Evolutionary conservation across 306 rosid genomes (phyloP), one percentile per base, ranked within the genome.

Genomic region (Cucumis cinereus): DNA sequence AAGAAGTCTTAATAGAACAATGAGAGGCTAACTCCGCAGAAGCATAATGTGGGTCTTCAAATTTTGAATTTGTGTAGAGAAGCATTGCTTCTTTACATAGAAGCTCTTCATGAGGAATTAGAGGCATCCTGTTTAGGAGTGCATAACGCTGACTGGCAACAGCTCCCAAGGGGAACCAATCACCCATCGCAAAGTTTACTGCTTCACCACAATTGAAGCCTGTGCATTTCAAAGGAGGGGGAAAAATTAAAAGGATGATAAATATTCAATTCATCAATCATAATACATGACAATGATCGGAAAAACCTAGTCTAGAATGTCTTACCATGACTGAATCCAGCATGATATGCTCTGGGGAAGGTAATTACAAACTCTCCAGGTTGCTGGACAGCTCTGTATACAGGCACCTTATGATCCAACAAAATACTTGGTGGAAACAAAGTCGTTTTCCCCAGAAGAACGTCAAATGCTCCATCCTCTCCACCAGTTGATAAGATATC

Each of bases 171-270:
- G 93, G 97, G 81, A 95, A 95, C 99, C 99, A 95, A 87, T 95
- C 96, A 50, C 96, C 98, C 83, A 89, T 86, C 28, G 99, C 98
- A 85, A 95, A 95, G 87, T 95, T 95, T 84, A 95, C 98, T 15
- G 99, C 99, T 82, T 95, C 99, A 35, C 99, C 99, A 76, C 98
- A 92, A 82, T 95, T 95, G 80, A 95, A 95, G 79, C 99, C 99
- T 95, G 81, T 28, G 85, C 70, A 79, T 76, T 50, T 71, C 78
- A 60, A 11, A 7, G 22, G 38, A 82, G 14, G 8, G 30, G 38
- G 6, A 35, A 47, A 47, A 73, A 68, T 47, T 73, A 41, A 67
- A 77, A 30, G 13, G 43, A 47, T 5, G 28, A 30, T n/a, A 50
- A 17, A 49, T 23, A 17, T 10, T 72, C 30, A 72, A 45, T 10